A percentile compares a stretch with the other conserved stretches of the same genome.
These are phyloP conservation scores for Fistulinella prunicolor DNA, from an alignment of 768 basidiomycete genomes.

Conservation along the genomic window DNA sequence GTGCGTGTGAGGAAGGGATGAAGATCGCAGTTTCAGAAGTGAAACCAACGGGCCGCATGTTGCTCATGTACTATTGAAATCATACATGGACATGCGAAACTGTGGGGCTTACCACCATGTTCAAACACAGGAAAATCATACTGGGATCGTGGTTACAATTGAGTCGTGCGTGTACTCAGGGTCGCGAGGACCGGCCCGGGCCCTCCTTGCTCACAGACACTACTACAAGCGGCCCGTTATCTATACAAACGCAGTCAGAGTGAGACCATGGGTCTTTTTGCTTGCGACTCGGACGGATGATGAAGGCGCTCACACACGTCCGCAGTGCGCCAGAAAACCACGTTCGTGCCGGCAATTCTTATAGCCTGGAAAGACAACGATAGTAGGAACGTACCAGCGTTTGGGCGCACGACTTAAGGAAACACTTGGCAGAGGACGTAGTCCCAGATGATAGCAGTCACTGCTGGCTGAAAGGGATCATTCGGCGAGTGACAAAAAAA, in stretches of 20 bases:
- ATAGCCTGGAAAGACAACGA: background rate
- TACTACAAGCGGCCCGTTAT: constrained; percentile 74
- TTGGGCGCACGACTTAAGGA: constrained; percentile 65
- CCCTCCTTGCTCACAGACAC: constrained; percentile 46
- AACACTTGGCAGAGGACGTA: constrained; percentile 67
- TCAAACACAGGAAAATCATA: constrained; percentile 73
- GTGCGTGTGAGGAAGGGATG: too few relatives aligned
- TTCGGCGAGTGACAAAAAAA: too few relatives aligned
- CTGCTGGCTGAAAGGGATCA: too few relatives aligned
- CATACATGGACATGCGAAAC: background rate
- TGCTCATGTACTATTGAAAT: too few relatives aligned
- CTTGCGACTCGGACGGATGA: too few relatives aligned
- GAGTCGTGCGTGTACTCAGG: constrained; percentile 58
- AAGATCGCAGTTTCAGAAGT: too few relatives aligned
- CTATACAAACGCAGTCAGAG: constrained; percentile 36
- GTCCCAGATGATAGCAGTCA: constrained; percentile 84
- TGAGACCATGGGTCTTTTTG: too few relatives aligned
- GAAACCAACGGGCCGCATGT: too few relatives aligned
- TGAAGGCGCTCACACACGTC: too few relatives aligned
- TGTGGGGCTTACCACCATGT: constrained; percentile 39
- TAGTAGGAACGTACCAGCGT: constrained; percentile 46
- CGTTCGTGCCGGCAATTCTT: constrained; percentile 28
- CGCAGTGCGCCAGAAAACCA: constrained; percentile 61
- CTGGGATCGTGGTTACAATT: constrained; percentile 47
- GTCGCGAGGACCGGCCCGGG: constrained; percentile 69